phyloP scores from a whole-genome alignment of 2,329 filamentous ascomycete genomes.

The Camptophora hylomeconis region DNA sequence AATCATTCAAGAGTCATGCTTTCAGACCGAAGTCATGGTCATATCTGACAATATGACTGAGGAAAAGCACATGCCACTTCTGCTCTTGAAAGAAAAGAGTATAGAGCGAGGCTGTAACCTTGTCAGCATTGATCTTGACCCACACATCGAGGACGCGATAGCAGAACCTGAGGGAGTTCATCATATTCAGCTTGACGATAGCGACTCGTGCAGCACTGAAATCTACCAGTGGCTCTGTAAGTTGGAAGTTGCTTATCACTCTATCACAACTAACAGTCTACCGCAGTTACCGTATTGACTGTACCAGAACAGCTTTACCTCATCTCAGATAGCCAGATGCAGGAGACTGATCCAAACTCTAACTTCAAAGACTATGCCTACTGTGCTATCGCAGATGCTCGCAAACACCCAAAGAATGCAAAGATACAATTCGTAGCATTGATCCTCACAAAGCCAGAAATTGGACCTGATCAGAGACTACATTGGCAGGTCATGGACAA shows the following conservation, averaged over 20 bases:
- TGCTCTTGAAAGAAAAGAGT: slow-evolving; percentile 7
- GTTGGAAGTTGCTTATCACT: slow-evolving; percentile 1
- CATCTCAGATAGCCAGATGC: slow-evolving; percentile 11
- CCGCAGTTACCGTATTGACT: slow-evolving; percentile 12
- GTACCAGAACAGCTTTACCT: slow-evolving; percentile 14
- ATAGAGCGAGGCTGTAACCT: slow-evolving; percentile 13
- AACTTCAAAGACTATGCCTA: slow-evolving; percentile 12
- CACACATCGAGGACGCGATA: neutral
- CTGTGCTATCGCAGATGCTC: slow-evolving; percentile 10
- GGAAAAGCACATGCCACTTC: too few species aligned
- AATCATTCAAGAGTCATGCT: too few species aligned
- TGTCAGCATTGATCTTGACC: slow-evolving; percentile 8
- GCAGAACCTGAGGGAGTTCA: neutral
- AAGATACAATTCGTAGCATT: slow-evolving; percentile 16
- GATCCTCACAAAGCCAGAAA: slow-evolving; percentile 11
- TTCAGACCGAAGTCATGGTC: too few species aligned
- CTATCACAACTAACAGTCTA: slow-evolving; percentile 1
- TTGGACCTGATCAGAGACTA: slow-evolving; percentile 8
- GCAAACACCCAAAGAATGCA: slow-evolving; percentile 8
- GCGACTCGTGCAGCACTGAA: too few species aligned
- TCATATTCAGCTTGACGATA: neutral
- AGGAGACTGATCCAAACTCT: slow-evolving; percentile 9
- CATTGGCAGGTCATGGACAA: slow-evolving; percentile 14
- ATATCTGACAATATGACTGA: too few species aligned
- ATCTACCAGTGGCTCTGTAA: slow-evolving; percentile 15